Conservation (phyloP, 2,329 filamentous ascomycete genomes). For the Sphaerulina populicola region DNA sequence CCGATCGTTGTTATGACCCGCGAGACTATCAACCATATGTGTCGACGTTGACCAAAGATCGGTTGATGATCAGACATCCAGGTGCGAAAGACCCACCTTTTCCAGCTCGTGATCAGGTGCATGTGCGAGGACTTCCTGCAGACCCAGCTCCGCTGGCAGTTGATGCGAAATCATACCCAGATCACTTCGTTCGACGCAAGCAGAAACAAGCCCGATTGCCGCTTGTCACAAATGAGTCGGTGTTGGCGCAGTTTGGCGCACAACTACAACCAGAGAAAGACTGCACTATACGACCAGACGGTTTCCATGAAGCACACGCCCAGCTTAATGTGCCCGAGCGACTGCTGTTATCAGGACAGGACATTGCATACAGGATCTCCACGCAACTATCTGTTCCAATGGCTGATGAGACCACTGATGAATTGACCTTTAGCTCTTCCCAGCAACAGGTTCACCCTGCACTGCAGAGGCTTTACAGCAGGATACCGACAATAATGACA, state of each 20-base stretch:
- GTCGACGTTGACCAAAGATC: conserved; percentile 28
- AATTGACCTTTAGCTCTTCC: conserved; percentile 12
- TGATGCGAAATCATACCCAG: not conserved
- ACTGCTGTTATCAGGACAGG: conserved; percentile 29
- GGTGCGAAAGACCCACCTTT: conserved; percentile 61
- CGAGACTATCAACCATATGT: conserved; percentile 20
- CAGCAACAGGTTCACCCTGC: conserved; percentile 45
- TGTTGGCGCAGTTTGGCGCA: conserved; percentile 19
- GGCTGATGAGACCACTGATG: conserved; percentile 10
- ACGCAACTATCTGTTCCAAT: conserved; percentile 25
- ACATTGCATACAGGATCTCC: conserved; percentile 34
- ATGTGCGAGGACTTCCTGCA: conserved; percentile 48
- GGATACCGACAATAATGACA: conserved; percentile 56
- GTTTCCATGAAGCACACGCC: conserved; percentile 30
- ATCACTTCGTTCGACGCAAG: conserved; percentile 31
- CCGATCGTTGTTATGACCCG: conserved; percentile 16
- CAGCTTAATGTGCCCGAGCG: conserved; percentile 26
- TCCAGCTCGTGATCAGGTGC: conserved; percentile 57
- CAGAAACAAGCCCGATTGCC: conserved; percentile 24
- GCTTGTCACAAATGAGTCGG: conserved; percentile 24
- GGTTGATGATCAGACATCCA: conserved; percentile 49
- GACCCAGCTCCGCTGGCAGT: not conserved
- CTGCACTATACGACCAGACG: conserved; percentile 22
- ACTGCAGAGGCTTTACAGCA: conserved; percentile 51
- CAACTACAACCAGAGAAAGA: conserved; percentile 21